Conservation (phyloP, 768 basidiomycete genomes). For the Termitomyces sp. region DNA sequence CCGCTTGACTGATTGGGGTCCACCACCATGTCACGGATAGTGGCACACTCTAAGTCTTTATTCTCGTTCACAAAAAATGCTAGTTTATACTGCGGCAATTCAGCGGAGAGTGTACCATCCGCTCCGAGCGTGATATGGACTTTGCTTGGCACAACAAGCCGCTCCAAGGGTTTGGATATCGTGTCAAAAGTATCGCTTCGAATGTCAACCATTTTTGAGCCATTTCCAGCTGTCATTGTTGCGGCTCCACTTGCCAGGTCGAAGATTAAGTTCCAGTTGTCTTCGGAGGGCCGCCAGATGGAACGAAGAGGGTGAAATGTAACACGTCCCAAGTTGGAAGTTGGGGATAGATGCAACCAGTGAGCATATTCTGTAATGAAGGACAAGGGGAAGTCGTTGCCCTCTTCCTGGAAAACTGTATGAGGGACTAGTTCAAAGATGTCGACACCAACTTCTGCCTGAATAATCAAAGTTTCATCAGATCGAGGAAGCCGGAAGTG, state of each 20-base stretch:
- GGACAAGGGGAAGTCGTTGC: conserved; percentile 22
- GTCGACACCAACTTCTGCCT: conserved; percentile 11
- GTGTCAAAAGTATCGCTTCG: background rate
- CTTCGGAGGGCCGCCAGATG: conserved; percentile 20
- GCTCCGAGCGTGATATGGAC: background rate
- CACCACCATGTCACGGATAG: background rate
- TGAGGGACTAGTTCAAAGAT: background rate
- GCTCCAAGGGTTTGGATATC: background rate
- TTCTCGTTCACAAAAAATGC: background rate
- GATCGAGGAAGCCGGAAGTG: conserved; percentile 20
- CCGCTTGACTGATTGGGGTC: background rate
- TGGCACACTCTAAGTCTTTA: background rate
- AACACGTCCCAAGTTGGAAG: conserved; percentile 10
- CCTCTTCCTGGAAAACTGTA: background rate
- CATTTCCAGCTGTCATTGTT: background rate
- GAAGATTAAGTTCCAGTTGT: conserved; percentile 12
- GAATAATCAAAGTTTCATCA: conserved; percentile 23
- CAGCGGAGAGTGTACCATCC: background rate
- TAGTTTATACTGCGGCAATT: background rate
- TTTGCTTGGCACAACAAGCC: background rate
- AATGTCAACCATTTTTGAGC: background rate
- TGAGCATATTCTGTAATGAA: conserved; percentile 24
- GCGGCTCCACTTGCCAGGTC: conserved; percentile 25
- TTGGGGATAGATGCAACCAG: conserved; percentile 23
- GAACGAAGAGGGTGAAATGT: conserved; percentile 25